Base-by-base conservation (phyloP, 2,329 filamentous ascomycete genomes). In the Pseudocercospora macadamiae region DNA sequence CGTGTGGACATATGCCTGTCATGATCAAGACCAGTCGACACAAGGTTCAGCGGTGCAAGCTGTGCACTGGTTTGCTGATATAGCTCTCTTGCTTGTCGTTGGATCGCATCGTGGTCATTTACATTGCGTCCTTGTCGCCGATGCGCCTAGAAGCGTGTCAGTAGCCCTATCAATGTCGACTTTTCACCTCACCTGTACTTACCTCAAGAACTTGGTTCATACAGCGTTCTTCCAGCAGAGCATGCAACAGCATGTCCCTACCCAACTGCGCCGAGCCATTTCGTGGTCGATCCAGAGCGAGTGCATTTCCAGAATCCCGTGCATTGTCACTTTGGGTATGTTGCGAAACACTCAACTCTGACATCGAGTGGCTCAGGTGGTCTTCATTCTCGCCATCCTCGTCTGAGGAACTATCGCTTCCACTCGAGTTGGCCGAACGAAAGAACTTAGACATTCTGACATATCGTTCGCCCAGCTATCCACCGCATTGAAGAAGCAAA, bases 171-270 rank as follows among this genome's bases (percentile, higher is more conserved):
- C n/a, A n/a, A n/a, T n/a, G n/a, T n/a, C n/a, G n/a, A n/a, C n/a
- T n/a, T n/a, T n/a, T n/a, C n/a, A n/a, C n/a, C n/a, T n/a, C n/a
- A n/a, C n/a, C n/a, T n/a, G n/a, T n/a, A n/a, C n/a, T n/a, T n/a
- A n/a, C n/a, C n/a, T 73, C 66, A 32, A 76, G 69, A 9, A 76
- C 75, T 51, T 78, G 71, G 25, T 68, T 69, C 8, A 76, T 62
- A 32, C 76, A 76, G 53, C 75, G 73, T 44, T 79, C 75, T 65
- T 81, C 79, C 1, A 81, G 68, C 19, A 81, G 61, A 2, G 79
- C 74, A 64, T 80, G 78, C 4, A 81, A 62, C 9, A 80, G 61
- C 12, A 78, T 63, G 54, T 79, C 74, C 30, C 66, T 62, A 18
- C 51, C 57, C 8, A 42, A n/a, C n/a, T n/a, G 49, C 8, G 37